Percentiles rank a stretch among this genome's conserved stretches.
Evolutionary conservation across 2,329 filamentous ascomycete genomes (phyloP).

Genomic region (Arachnopeziza araneosa): DNA sequence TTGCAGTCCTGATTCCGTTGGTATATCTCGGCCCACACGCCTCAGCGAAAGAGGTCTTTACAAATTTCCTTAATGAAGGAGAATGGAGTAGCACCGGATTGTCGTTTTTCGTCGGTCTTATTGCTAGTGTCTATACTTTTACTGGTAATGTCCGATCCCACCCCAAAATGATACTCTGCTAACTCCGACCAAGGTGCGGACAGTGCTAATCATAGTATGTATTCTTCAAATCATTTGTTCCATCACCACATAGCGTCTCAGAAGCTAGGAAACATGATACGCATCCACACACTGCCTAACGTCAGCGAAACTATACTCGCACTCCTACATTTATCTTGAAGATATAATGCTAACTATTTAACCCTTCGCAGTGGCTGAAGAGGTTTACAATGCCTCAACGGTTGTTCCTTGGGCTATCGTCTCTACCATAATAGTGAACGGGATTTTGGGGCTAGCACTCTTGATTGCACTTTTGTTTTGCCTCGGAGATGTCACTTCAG

Average conservation of each 20-base stretch:
- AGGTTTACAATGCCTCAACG: conserved; percentile 42
- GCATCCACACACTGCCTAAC: not conserved
- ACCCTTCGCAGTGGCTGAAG: conserved; percentile 35
- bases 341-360: not conserved
- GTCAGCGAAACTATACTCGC: not conserved
- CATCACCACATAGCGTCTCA: not conserved
- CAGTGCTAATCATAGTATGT: conserved; percentile 18
- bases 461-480: conserved; percentile 48
- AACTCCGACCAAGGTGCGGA: conserved; percentile 30
- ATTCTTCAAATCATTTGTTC: not conserved
- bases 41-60: conserved; percentile 37
- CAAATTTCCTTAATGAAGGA: conserved; percentile 38
- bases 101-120: conserved; percentile 33
- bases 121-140: conserved; percentile 24
- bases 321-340: not conserved
- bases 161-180: conserved; percentile 25
- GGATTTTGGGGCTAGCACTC: conserved; percentile 48
- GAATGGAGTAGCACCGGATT: conserved; percentile 39
- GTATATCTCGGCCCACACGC: conserved; percentile 30
- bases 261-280: not conserved
- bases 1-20: conserved; percentile 33
- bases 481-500: conserved; percentile 30
- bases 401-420: conserved; percentile 48
- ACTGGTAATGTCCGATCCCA: not conserved
- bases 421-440: conserved; percentile 44